Base-by-base conservation (phyloP, 164 flowering plant species). In the Malania oleifera region DNA sequence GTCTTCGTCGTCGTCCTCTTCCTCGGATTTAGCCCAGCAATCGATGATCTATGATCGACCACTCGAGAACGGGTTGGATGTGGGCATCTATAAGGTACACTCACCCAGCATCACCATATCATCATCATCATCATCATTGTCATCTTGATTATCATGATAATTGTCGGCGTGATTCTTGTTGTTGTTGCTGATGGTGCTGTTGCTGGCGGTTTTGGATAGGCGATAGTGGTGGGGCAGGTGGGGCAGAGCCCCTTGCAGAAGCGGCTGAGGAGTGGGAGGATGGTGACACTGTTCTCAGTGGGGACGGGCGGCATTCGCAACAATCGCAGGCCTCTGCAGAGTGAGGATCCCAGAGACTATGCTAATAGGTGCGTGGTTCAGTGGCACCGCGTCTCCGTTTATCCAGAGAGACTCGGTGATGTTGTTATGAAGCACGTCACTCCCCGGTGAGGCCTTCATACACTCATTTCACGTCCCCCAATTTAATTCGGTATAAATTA, bases 231-330 rank as follows among this genome's bases (percentile, higher is more conserved):
- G 41, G 99, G 99, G 35, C 75, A 75, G 49, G 92, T 81, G 10
- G 99, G 97, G 63, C 97, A 90, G 73, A 63, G 14, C 10, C 96
- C 99, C 0, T 15, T 90, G 18, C 86, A 83, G 83, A 93, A 93
- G 86, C 73, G 54, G 68, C 69, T 90, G 71, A 83, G 46, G 76
- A 85, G 81, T 64, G 99, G 99, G 57, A 74, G 63, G 28, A 52
- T 49, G 15, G 76, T 90, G 53, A 82, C 89, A 0, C 37, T 88
- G 62, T 70, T 89, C 25, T 81, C 96, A 1, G 14, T 93, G 3
- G 99, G 89, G 24, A 93, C 99, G 0, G 99, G 99, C 28, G 99
- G 99, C 25, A 82, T 93, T 44, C 71, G 89, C 18, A 88, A 86
- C 65, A 85, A 86, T 44, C 61, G 96, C 59, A 74, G 90, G 77